These are phyloP conservation scores for Schizothecium vesticola DNA, from an alignment of 495 filamentous ascomycete genomes.

Conservation along the genomic window DNA sequence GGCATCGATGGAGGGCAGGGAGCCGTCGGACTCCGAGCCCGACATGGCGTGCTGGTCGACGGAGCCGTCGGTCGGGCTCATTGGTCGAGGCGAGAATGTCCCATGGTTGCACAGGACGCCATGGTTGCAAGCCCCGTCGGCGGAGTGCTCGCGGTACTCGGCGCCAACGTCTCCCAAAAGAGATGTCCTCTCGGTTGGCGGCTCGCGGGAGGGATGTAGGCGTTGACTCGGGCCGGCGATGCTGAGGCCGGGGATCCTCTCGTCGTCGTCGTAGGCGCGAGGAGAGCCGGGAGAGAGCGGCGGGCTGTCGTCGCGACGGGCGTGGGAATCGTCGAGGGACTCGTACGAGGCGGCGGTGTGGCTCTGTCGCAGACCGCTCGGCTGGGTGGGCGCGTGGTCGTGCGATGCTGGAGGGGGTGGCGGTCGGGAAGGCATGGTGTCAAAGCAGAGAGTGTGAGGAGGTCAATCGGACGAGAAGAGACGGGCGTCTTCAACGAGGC, in stretches of 20 bases:
- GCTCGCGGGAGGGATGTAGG: not conserved
- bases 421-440: conserved; percentile 11
- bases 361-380: conserved; percentile 42
- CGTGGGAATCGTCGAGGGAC: conserved; percentile 17
- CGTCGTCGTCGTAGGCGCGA: conserved; percentile 7
- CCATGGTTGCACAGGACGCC: conserved; percentile 48
- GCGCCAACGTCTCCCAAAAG: conserved; percentile 29
- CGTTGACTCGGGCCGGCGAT: conserved; percentile 25
- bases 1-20: conserved; percentile 16
- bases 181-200: conserved; percentile 37
- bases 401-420: conserved; percentile 11
- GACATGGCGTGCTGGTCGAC: conserved; percentile 18
- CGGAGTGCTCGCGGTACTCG: conserved; percentile 29
- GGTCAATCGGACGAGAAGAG: not conserved
- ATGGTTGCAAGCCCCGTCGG: conserved; percentile 51
- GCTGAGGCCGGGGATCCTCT: conserved; percentile 3
- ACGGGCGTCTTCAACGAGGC: not conserved
- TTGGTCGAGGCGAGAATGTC: conserved; percentile 68
- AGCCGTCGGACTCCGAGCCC: conserved; percentile 20
- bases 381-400: conserved; percentile 35
- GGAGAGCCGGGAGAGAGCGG: conserved; percentile 18
- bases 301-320: conserved; percentile 1
- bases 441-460: not conserved
- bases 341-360: conserved; percentile 34
- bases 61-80: conserved; percentile 43